phyloP scores from a whole-genome alignment of 2,329 filamentous ascomycete genomes.

The Elsinoe perseae region DNA sequence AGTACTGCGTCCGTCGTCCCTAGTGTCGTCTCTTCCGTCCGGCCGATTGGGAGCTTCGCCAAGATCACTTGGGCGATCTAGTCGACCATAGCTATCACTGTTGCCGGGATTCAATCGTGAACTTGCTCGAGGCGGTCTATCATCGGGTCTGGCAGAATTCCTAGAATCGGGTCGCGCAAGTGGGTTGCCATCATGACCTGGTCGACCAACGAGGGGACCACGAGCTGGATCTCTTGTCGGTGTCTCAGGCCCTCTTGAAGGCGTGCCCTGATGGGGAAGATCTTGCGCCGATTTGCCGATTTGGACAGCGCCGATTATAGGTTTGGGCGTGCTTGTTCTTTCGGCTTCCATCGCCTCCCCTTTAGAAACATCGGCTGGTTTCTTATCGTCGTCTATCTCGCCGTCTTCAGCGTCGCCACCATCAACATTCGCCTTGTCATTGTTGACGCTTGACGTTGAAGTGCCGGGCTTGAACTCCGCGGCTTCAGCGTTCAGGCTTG shows the following conservation, averaged over 20 bases:
- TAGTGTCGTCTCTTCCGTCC: conserved; percentile 12
- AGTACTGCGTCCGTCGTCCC: conserved; percentile 20
- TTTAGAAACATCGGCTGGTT: conserved; percentile 21
- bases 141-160: conserved; percentile 28
- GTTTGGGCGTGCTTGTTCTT: not conserved
- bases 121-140: conserved; percentile 21
- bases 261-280: not conserved
- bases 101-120: not conserved
- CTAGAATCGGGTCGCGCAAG: conserved; percentile 9
- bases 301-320: not conserved
- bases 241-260: conserved; percentile 2
- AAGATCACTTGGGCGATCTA: conserved; percentile 36
- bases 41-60: conserved; percentile 14
- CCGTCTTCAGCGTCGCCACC: conserved; percentile 51
- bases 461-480: conserved; percentile 54
- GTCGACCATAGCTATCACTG: conserved; percentile 34
- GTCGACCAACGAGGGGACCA: not conserved
- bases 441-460: conserved; percentile 25
- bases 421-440: not conserved
- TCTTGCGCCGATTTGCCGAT: conserved; percentile 6
- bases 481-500: conserved; percentile 47
- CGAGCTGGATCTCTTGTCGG: not conserved
- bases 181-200: conserved; percentile 20
- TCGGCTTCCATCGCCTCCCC: conserved; percentile 15
- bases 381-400: conserved; percentile 58